Conservation (phyloP, 257 asterid genomes). For the Przewalskia tangutica region DNA sequence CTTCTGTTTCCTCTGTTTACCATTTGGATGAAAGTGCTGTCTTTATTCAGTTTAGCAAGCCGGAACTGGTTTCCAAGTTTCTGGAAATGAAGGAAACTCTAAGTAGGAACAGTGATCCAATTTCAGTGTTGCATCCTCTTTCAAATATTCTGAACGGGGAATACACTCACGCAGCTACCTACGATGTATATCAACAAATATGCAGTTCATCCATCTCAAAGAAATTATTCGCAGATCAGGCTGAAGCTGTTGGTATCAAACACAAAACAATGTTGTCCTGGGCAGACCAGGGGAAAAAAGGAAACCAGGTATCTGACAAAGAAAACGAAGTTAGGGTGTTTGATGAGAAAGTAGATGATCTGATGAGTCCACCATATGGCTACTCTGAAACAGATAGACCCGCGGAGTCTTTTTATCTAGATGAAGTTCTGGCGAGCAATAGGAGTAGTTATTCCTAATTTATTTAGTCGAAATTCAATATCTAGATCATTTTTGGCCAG, state of each 20-base stretch:
- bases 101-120: slow-evolving; percentile 34
- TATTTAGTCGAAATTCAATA: neutral
- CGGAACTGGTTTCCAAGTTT: slow-evolving; percentile 43
- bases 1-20: slow-evolving; percentile 35
- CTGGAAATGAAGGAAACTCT: slow-evolving; percentile 46
- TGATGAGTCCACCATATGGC: neutral
- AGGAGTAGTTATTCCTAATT: slow-evolving; percentile 1
- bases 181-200: slow-evolving; percentile 53
- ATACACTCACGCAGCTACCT: slow-evolving; percentile 36
- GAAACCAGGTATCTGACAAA: neutral
- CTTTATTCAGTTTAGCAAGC: slow-evolving; percentile 58
- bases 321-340: neutral
- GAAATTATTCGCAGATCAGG: slow-evolving; percentile 57
- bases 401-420: slow-evolving; percentile 18
- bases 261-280: neutral
- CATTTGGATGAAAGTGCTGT: slow-evolving; percentile 63
- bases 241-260: slow-evolving; percentile 35
- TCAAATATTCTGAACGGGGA: slow-evolving; percentile 49
- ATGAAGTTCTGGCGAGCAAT: slow-evolving; percentile 35
- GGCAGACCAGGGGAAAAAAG: neutral
- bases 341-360: neutral
- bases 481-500: neutral
- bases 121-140: slow-evolving; percentile 69
- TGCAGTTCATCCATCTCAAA: slow-evolving; percentile 63
- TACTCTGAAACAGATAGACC: slow-evolving; percentile 6